phyloP scores from a whole-genome alignment of 2,329 filamentous ascomycete genomes.

The Monilinia laxa region DNA sequence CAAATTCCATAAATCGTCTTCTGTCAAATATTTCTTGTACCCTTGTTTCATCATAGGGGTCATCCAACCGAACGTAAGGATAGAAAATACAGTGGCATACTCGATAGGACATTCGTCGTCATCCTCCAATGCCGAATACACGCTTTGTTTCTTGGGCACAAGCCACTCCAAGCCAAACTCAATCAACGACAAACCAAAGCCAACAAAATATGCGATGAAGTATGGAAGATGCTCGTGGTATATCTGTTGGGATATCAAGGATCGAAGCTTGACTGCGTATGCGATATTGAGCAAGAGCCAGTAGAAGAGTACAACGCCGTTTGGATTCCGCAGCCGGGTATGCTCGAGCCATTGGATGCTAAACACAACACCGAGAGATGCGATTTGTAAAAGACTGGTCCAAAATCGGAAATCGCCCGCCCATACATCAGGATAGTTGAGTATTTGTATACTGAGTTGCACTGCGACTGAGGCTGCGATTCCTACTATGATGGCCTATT shows the following conservation, averaged over 20 bases:
- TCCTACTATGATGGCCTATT: slow-evolving; percentile 55
- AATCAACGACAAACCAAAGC: slow-evolving; percentile 56
- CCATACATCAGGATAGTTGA: slow-evolving; percentile 58
- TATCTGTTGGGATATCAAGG: slow-evolving; percentile 61
- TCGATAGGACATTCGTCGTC: slow-evolving; percentile 71
- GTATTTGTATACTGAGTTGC: slow-evolving; percentile 63
- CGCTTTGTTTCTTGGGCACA: slow-evolving; percentile 66
- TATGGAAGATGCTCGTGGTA: slow-evolving; percentile 57
- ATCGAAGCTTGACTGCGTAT: slow-evolving; percentile 66
- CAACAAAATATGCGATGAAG: slow-evolving; percentile 62
- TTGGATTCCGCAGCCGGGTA: slow-evolving; percentile 65
- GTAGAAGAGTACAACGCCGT: slow-evolving; percentile 70
- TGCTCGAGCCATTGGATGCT: slow-evolving; percentile 70
- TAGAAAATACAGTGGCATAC: slow-evolving; percentile 91
- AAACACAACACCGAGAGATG: slow-evolving; percentile 63
- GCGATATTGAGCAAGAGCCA: slow-evolving; percentile 69
- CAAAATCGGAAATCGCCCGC: slow-evolving; percentile 68
- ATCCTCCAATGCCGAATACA: slow-evolving; percentile 65
- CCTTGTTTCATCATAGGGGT: slow-evolving; percentile 95
- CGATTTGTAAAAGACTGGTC: slow-evolving; percentile 61
- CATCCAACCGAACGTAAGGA: slow-evolving; percentile 97
- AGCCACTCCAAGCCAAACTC: slow-evolving; percentile 69
- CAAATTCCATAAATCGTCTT: slow-evolving; percentile 94
- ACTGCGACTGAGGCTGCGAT: slow-evolving; percentile 57
- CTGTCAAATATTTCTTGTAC: slow-evolving; percentile 86